Conservation (phyloP, 108 stramenopile species). For the Fragilariopsis cylindrus region DNA sequence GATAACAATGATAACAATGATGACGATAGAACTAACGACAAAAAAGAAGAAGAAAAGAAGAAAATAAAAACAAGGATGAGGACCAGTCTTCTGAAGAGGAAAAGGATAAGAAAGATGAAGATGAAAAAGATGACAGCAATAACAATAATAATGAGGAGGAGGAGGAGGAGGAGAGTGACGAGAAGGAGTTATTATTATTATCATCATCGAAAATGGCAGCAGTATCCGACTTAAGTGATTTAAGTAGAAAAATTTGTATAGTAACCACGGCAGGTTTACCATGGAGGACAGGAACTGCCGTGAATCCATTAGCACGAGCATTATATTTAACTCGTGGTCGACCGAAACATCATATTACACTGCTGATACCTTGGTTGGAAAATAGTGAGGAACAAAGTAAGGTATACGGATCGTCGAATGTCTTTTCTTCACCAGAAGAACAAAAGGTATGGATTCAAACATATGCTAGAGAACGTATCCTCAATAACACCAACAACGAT, state of each 20-base stretch:
- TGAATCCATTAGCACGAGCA: conserved; percentile 74
- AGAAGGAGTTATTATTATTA: background rate
- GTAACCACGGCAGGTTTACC: conserved; percentile 86
- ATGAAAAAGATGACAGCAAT: background rate
- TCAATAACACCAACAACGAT: background rate
- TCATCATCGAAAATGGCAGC: conserved; percentile 4
- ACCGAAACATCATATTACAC: conserved; percentile 48
- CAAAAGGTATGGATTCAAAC: conserved; percentile 76
- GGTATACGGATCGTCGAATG: conserved; percentile 53
- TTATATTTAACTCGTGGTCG: conserved; percentile 46
- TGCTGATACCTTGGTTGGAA: conserved; percentile 87
- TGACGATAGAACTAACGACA: background rate
- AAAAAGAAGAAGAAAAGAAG: background rate
- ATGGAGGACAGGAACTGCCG: conserved; percentile 89
- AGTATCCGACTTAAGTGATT: conserved; percentile 22
- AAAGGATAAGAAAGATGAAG: background rate
- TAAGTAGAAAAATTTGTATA: conserved; percentile 55
- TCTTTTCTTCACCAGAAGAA: conserved; percentile 60
- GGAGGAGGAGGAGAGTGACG: background rate
- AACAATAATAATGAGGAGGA: too few relatives aligned
- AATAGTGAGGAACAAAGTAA: conserved; percentile 51
- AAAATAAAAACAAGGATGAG: background rate
- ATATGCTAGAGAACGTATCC: conserved; percentile 57
- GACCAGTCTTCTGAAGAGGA: background rate
- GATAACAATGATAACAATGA: too few relatives aligned